Evolutionary conservation across 179 eudicot species (phyloP).

Genomic region (Nepenthes alata): DNA sequence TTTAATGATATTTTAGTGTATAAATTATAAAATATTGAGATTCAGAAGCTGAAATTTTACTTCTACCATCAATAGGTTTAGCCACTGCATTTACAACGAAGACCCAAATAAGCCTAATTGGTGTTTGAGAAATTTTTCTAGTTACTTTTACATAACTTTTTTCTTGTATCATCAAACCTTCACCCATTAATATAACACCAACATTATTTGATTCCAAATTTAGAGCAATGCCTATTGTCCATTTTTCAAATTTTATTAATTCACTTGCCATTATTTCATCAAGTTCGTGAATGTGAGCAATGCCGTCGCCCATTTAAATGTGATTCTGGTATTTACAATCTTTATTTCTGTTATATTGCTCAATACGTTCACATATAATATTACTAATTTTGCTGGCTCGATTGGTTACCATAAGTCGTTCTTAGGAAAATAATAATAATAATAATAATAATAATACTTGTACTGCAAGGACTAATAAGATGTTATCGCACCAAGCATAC

Average conservation of each 20-base stretch:
- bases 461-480: neutral
- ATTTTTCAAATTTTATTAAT: neutral
- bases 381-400: slow-evolving; percentile 12
- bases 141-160: neutral
- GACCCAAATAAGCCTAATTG: slow-evolving; percentile 1
- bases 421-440: neutral
- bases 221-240: neutral
- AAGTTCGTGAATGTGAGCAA: slow-evolving; percentile 9
- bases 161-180: slow-evolving; percentile 2
- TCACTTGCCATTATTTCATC: slow-evolving; percentile 5
- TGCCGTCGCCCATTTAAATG: slow-evolving; percentile 8
- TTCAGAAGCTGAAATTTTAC: slow-evolving; percentile 13
- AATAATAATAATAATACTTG: neutral
- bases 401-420: slow-evolving; percentile 13
- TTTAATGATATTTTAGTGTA: too few species aligned
- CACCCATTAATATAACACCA: slow-evolving; percentile 5
- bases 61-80: slow-evolving; percentile 13
- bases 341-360: slow-evolving; percentile 13
- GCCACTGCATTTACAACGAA: slow-evolving; percentile 6
- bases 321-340: slow-evolving; percentile 9
- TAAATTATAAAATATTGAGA: neutral
- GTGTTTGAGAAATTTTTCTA: too few species aligned
- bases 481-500: neutral
- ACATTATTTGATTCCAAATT: slow-evolving; percentile 3
- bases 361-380: slow-evolving; percentile 13